These are phyloP conservation scores for Viola pubescens DNA, from an alignment of 441 rosid genomes.

Conservation along the genomic window DNA sequence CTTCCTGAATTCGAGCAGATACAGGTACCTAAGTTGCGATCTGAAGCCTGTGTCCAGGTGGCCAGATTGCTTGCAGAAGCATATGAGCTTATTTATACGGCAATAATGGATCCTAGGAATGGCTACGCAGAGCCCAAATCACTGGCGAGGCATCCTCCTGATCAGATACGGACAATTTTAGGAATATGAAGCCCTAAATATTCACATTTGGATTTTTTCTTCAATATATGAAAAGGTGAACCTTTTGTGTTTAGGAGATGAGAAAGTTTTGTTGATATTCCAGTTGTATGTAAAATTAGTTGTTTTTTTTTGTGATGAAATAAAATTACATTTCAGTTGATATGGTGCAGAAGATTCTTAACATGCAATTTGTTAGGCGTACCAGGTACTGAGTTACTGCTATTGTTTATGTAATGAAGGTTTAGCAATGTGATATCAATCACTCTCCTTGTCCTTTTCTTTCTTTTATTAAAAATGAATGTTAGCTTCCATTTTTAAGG, in stretches of 20 bases:
- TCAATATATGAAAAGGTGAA: not conserved
- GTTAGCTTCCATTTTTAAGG: too few species aligned
- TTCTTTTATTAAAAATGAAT: too few species aligned
- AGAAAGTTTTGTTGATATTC: not conserved
- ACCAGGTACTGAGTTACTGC: too few species aligned
- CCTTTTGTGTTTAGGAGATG: not conserved
- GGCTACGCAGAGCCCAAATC: conserved; percentile 73
- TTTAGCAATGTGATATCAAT: too few species aligned
- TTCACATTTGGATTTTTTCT: not conserved
- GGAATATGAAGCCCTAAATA: conserved; percentile 46
- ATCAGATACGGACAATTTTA: conserved; percentile 82
- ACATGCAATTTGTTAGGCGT: too few species aligned
- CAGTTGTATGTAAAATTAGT: too few species aligned
- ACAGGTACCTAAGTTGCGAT: conserved; percentile 87
- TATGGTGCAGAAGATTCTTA: too few species aligned
- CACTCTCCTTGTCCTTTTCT: too few species aligned
- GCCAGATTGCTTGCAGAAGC: conserved; percentile 73
- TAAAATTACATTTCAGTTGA: too few species aligned
- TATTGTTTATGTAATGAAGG: too few species aligned
- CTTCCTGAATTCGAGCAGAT: conserved; percentile 89
- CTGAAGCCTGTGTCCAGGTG: conserved; percentile 60
- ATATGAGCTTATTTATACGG: conserved; percentile 64
- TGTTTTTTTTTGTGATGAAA: too few species aligned
- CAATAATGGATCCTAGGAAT: conserved; percentile 64
- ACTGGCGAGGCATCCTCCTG: conserved; percentile 91